phyloP scores from a whole-genome alignment of 495 filamentous ascomycete species.

The Xylaria curta region DNA sequence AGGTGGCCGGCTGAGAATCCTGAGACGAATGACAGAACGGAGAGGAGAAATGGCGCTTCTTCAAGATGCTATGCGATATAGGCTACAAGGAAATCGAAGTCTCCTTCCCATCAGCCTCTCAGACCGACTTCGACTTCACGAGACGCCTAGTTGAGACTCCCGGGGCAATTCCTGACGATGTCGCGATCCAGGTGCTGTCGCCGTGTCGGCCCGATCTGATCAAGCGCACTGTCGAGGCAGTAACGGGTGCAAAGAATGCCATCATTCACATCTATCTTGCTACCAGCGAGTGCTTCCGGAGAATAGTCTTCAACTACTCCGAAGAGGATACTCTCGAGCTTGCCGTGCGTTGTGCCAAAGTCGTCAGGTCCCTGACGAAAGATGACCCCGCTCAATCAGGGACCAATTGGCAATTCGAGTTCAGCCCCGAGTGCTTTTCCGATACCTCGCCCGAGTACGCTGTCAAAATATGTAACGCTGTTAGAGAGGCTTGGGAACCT shows the following conservation, averaged over 20 bases:
- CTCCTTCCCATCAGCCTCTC: constrained; percentile 84
- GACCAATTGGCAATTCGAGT: constrained; percentile 85
- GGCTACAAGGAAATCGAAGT: constrained; percentile 92
- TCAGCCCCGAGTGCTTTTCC: constrained; percentile 85
- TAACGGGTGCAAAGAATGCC: constrained; percentile 81
- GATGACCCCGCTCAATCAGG: constrained; percentile 69
- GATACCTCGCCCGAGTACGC: constrained; percentile 79
- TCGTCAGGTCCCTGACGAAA: constrained; percentile 80
- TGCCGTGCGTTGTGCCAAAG: constrained; percentile 77
- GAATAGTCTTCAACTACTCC: constrained; percentile 78
- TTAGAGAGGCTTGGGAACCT: constrained; percentile 82
- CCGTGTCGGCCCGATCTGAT: constrained; percentile 85
- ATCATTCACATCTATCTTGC: constrained; percentile 86
- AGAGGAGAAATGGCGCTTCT: constrained; percentile 82
- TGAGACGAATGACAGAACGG: constrained; percentile 2
- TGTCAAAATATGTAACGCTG: constrained; percentile 77
- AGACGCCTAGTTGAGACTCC: constrained; percentile 75
- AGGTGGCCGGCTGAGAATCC: neutral
- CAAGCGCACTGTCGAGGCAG: constrained; percentile 73
- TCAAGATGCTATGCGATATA: constrained; percentile 80
- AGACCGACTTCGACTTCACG: constrained; percentile 86
- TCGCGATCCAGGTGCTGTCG: constrained; percentile 82
- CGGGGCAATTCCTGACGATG: constrained; percentile 78
- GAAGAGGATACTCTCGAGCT: constrained; percentile 71
- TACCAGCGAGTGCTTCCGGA: constrained; percentile 77